Evolutionary conservation across 106 monocot genomes (phyloP), one percentile per base, ranked within the genome.

Genomic region (Chionographis japonica): DNA sequence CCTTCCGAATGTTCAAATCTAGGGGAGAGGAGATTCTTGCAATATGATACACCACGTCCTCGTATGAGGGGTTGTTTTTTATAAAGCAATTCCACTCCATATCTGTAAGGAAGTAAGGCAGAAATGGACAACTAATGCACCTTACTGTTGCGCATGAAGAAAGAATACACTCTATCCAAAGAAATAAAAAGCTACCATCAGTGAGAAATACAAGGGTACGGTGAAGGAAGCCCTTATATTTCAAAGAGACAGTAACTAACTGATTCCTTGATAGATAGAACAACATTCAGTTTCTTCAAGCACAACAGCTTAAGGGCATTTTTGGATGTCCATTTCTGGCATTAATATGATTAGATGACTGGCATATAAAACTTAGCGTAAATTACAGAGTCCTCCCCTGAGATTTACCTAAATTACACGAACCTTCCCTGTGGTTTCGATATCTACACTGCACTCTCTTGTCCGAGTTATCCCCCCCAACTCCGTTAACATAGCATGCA

Each of bases 1-100:
- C 97, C 92, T 77, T 98, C 92, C 71, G 84, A 84, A 75, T 92
- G 84, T 75, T 93, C 97, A 75, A 98, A 98, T 80, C 97, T 86
- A 52, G 92, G 92, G 37, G 97, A 98, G 12, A 98, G 89, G 17
- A 87, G 89, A 81, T 98, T 98, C 67, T 98, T 98, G 89, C 97
- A 98, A 81, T 98, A 92, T 46, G 97, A 98, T 63, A 98, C 92
- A 73, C 97, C 97, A 17, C 97, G 86, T 61, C 82, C 97, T 68
- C 92, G 81, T 74, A 98, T 84, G 39, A 98, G 84, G 78, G 97
- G 92, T 56, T 98, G 97, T 65, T 83, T 90, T 78, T 92, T 98
- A 70, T 87, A 80, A 36, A 92, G 78, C 57, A 98, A 75, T 50
- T 98, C 85, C 35, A 98, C 97, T 46, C 97, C 97, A 68, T 98